Percentiles rank a stretch among this genome's conserved stretches.
These are phyloP conservation scores for Nevesoporus exiguus DNA, from an alignment of 768 basidiomycete species.

Conservation along the genomic window DNA sequence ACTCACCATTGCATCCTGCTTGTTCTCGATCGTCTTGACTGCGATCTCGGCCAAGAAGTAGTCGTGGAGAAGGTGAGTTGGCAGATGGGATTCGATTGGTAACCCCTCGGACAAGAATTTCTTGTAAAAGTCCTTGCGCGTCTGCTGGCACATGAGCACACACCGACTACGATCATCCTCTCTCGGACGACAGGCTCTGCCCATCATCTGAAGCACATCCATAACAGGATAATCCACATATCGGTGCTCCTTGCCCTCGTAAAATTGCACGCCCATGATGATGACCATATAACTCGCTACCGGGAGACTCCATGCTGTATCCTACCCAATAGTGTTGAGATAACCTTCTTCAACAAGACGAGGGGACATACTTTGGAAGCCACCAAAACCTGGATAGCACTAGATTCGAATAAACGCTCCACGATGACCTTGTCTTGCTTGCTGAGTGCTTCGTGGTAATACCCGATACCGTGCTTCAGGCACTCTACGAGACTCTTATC, in stretches of 20 bases:
- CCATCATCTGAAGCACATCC: slow-evolving; percentile 99
- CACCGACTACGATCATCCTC: slow-evolving; percentile 91
- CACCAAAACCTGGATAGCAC: slow-evolving; percentile 91
- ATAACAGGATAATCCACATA: slow-evolving; percentile 98
- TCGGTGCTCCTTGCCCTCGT: slow-evolving; percentile 96
- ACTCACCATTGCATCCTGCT: slow-evolving; percentile 91
- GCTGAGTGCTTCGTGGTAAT: slow-evolving; percentile 90
- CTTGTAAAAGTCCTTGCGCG: slow-evolving; percentile 97
- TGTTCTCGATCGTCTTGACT: slow-evolving; percentile 98
- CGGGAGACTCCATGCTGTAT: slow-evolving; percentile 94
- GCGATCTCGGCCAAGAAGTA: slow-evolving; percentile 99
- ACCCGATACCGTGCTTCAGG: slow-evolving; percentile 81
- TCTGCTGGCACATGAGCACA: slow-evolving; percentile 96
- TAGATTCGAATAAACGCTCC: slow-evolving; percentile 86
- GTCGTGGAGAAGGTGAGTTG: slow-evolving; percentile 88
- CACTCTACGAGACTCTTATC: background rate
- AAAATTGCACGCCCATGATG: slow-evolving; percentile 98
- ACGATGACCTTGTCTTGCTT: slow-evolving; percentile 94
- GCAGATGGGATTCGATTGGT: slow-evolving; percentile 93
- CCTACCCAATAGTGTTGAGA: slow-evolving; percentile 41
- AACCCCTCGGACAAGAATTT: slow-evolving; percentile 97
- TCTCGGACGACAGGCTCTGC: slow-evolving; percentile 87
- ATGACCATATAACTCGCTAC: slow-evolving; percentile 96
- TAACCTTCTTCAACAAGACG: background rate
- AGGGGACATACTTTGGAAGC: slow-evolving; percentile 73